phyloP scores from a whole-genome alignment of 2,329 filamentous ascomycete species.

The Nemania abortiva region DNA sequence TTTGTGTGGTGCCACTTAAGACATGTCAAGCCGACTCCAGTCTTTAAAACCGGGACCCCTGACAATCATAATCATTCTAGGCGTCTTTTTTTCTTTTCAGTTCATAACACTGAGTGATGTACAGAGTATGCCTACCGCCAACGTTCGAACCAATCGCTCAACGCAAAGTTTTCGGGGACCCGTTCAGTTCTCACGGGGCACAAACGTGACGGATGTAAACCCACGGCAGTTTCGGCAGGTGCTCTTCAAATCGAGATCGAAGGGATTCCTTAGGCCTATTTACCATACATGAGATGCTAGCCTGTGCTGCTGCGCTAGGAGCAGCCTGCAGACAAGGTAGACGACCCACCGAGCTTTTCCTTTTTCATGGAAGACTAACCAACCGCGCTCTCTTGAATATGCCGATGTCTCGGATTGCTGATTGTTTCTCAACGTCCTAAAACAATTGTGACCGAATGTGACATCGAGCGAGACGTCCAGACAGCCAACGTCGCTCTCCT shows the following conservation, averaged over 20 bases:
- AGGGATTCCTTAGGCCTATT: slow-evolving; percentile 5
- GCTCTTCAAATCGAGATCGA: slow-evolving; percentile 7
- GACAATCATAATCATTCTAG: slow-evolving; percentile 17
- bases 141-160: slow-evolving; percentile 7
- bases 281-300: slow-evolving; percentile 2
- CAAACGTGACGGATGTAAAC: slow-evolving; percentile 1
- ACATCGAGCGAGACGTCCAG: neutral
- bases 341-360: neutral
- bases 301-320: slow-evolving; percentile 1
- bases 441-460: slow-evolving; percentile 1
- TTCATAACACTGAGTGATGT: slow-evolving; percentile 3
- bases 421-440: neutral
- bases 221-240: slow-evolving; percentile 26
- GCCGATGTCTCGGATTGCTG: slow-evolving; percentile 2
- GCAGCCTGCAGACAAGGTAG: neutral
- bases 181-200: slow-evolving; percentile 15
- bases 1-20: slow-evolving; percentile 22
- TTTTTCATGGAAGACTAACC: neutral
- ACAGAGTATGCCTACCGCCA: neutral
- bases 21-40: slow-evolving; percentile 22
- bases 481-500: neutral
- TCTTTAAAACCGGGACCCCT: slow-evolving; percentile 22
- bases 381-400: slow-evolving; percentile 7
- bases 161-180: neutral
- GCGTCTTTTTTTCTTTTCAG: neutral